phyloP scores from a whole-genome alignment of 257 asterid species.

The Dorcoceras hygrometricum region DNA sequence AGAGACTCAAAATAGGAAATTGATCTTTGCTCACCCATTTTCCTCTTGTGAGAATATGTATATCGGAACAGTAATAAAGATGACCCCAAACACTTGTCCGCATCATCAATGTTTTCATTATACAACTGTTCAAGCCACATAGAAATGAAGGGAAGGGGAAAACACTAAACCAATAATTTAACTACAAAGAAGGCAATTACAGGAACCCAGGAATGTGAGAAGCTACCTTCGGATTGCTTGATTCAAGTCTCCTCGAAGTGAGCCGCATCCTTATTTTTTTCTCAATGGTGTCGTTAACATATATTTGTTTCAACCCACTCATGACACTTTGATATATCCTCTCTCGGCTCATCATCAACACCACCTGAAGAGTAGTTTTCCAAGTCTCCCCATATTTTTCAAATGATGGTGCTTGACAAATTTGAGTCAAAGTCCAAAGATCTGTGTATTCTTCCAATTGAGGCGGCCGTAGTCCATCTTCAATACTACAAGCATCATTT shows the following conservation, averaged over 20 bases:
- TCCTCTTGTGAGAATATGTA: slow-evolving; percentile 61
- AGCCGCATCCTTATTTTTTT: slow-evolving; percentile 30
- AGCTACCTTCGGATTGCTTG: slow-evolving; percentile 43
- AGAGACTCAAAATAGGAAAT: slow-evolving; percentile 43
- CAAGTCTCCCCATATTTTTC: slow-evolving; percentile 34
- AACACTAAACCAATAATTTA: slow-evolving; percentile 10
- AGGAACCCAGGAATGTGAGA: background rate
- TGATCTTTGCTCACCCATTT: slow-evolving; percentile 36
- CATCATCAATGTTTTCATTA: slow-evolving; percentile 32
- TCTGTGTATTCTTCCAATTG: slow-evolving; percentile 36
- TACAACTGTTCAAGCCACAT: slow-evolving; percentile 37
- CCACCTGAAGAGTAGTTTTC: slow-evolving; percentile 46
- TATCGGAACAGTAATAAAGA: slow-evolving; percentile 45
- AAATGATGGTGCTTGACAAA: slow-evolving; percentile 27
- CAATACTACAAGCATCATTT: slow-evolving; percentile 32
- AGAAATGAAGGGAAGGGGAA: slow-evolving; percentile 12
- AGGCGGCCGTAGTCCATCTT: slow-evolving; percentile 62
- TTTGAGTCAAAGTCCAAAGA: slow-evolving; percentile 40
- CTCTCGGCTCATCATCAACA: slow-evolving; percentile 59
- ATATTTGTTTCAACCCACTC: slow-evolving; percentile 42
- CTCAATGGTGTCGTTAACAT: slow-evolving; percentile 44
- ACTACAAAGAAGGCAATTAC: slow-evolving; percentile 23
- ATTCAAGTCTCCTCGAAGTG: slow-evolving; percentile 34
- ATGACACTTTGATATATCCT: slow-evolving; percentile 60
- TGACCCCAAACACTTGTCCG: slow-evolving; percentile 36